Percentiles rank a stretch among this genome's conserved stretches.
These are phyloP conservation scores for Sonneratia caseolaris DNA, from an alignment of 345 rosid genomes.

Conservation along the genomic window DNA sequence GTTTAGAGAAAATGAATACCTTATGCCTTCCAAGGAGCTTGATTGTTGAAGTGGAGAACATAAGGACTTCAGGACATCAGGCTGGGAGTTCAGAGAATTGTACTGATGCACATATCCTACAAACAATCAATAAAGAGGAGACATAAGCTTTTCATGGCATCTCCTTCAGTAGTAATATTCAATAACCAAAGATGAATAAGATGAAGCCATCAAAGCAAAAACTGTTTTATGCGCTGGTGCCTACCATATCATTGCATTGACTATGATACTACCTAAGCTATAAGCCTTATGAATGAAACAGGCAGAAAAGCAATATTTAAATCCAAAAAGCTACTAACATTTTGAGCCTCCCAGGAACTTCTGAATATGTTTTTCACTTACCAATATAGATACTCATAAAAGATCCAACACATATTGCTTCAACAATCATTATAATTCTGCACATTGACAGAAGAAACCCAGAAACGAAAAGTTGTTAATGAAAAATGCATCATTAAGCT, in stretches of 20 bases:
- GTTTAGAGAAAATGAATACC: constrained; percentile 28
- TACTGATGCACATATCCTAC: constrained; percentile 81
- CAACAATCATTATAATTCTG: constrained; percentile 81
- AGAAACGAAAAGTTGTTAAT: too few species aligned
- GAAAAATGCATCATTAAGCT: too few species aligned
- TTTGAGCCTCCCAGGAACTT: not conserved
- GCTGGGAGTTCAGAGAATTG: constrained; percentile 75
- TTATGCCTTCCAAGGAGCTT: constrained; percentile 84
- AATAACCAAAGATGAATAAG: not conserved
- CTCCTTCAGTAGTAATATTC: not conserved
- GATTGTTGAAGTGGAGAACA: constrained; percentile 95
- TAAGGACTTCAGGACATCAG: constrained; percentile 83
- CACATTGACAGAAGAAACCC: constrained; percentile 6
- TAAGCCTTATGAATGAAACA: not conserved
- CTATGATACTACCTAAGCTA: not conserved
- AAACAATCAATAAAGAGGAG: constrained; percentile 12
- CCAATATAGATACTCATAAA: constrained; percentile 74
- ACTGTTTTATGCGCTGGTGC: not conserved
- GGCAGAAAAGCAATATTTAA: not conserved
- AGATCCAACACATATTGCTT: constrained; percentile 72
- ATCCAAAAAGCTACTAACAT: not conserved
- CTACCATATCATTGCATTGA: not conserved
- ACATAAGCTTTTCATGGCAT: not conserved
- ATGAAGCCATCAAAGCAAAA: not conserved
- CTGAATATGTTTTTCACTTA: constrained; percentile 23